These are phyloP conservation scores for Solanum arcanum DNA, from an alignment of 257 asterid genomes.

Conservation along the genomic window DNA sequence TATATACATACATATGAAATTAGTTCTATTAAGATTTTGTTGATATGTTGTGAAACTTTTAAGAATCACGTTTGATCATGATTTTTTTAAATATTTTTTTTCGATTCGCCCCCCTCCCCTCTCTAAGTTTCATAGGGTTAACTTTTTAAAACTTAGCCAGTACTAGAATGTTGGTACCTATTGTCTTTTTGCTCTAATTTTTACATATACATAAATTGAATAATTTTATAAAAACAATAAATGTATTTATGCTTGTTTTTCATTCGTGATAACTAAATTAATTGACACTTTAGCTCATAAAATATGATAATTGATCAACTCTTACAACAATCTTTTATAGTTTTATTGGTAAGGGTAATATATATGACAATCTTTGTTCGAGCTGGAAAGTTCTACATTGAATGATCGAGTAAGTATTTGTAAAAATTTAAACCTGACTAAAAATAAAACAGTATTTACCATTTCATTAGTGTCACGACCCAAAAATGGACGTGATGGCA, in stretches of 20 bases:
- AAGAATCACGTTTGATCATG: too few relatives aligned
- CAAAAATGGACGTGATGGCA: too few relatives aligned
- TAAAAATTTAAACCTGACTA: neutral
- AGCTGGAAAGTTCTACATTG: neutral
- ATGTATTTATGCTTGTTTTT: neutral
- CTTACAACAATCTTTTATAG: too few relatives aligned
- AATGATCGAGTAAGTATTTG: neutral
- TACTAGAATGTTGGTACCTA: neutral
- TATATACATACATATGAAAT: too few relatives aligned
- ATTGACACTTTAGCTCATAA: neutral
- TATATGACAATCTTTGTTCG: neutral
- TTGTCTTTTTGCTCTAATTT: neutral
- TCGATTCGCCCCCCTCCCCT: too few relatives aligned
- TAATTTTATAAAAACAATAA: neutral
- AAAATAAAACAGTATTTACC: accelerated
- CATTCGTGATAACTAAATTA: neutral
- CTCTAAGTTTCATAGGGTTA: neutral
- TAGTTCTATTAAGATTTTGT: too few relatives aligned
- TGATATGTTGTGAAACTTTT: too few relatives aligned
- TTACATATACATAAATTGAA: neutral
- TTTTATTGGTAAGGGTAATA: neutral
- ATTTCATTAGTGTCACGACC: too few relatives aligned
- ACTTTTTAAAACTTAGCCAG: neutral
- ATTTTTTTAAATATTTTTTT: too few relatives aligned
- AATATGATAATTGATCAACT: too few relatives aligned